Evolutionary conservation across 176 grass and related monocot species (phyloP), one percentile per base, ranked within the genome.

Genomic region (Carex myosuroides): DNA sequence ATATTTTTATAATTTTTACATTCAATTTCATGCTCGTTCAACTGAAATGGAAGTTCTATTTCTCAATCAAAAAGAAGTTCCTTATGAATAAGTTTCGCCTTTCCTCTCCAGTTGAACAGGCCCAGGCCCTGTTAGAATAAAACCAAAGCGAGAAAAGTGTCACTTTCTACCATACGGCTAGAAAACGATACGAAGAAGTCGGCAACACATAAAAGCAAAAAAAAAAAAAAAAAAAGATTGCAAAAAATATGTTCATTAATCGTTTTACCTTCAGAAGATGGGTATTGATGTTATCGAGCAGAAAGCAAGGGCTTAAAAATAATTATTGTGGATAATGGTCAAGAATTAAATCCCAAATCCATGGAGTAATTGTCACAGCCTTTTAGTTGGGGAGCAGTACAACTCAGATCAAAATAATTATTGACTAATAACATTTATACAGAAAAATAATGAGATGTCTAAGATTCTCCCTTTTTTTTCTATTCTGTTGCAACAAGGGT

Each of bases 351-450:
- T 70, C 8, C 66, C 37, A 67, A 13, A 41, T 20, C 0, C 7
- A 14, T n/a, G 41, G 14, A 50, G 17, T 73, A 48, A 73, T 73
- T 73, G n/a, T 11, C 8, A 46, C 8, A 73, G 22, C 7, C 42
- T 53, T 26, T 74, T 24, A 53, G 64, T 74, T 53, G 70, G 21
- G 21, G 4, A 52, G 20, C 21, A 54, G 44, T 29, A 54, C 71
- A 75, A 75, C 71, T 52, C 44, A 75, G 20, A 54, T 26, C 21
- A 75, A n/a, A 54, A 54, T 75, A 13, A 75, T 54, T 75, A 75
- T 24, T 24, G 50, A 37, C 33, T 17, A 37, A 52, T 54, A 30
- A 30, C 13, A 78, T 57, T 57, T 32, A 57, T 33, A 57, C 2
- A 57, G 24, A 78, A 3, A 77, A 3, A 77, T 77, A 57, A 57